Percentiles rank a stretch among this genome's conserved stretches.
Evolutionary conservation across 2,329 filamentous ascomycete genomes (phyloP).

Genomic region (Aspergillus hiratsukae): DNA sequence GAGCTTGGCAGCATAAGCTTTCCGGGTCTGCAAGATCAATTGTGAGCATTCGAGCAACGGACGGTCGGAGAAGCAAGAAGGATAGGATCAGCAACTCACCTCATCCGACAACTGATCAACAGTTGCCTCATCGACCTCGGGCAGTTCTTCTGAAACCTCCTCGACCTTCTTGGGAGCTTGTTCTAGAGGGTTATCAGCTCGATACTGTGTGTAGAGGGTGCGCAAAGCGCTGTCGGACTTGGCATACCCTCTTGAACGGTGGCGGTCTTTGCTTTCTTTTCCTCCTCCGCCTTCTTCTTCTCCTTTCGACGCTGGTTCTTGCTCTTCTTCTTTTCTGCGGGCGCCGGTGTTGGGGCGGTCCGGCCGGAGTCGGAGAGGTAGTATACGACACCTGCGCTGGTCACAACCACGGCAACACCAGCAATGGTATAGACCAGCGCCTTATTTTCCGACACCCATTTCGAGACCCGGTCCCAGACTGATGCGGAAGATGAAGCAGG

Average conservation of each 20-base stretch:
- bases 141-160: conserved; percentile 60
- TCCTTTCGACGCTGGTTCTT: conserved; percentile 90
- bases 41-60: conserved; percentile 2
- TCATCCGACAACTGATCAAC: conserved; percentile 45
- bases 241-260: conserved; percentile 32
- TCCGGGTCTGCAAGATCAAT: conserved; percentile 58
- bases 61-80: neutral
- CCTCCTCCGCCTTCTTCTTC: conserved; percentile 47
- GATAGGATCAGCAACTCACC: conserved; percentile 27
- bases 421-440: conserved; percentile 93
- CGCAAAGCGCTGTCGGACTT: conserved; percentile 33
- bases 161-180: conserved; percentile 47
- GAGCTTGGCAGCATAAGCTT: conserved; percentile 82
- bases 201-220: conserved; percentile 15
- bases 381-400: conserved; percentile 87
- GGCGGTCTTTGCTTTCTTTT: conserved; percentile 50
- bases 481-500: conserved; percentile 56
- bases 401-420: conserved; percentile 86
- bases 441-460: conserved; percentile 94
- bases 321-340: conserved; percentile 63
- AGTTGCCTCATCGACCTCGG: conserved; percentile 55
- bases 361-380: conserved; percentile 63
- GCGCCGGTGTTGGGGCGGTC: conserved; percentile 32
- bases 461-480: conserved; percentile 83
- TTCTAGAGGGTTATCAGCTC: conserved; percentile 22